Evolutionary conservation across 257 asterid genomes (phyloP).

Genomic region (Solanum ossicruentum): DNA sequence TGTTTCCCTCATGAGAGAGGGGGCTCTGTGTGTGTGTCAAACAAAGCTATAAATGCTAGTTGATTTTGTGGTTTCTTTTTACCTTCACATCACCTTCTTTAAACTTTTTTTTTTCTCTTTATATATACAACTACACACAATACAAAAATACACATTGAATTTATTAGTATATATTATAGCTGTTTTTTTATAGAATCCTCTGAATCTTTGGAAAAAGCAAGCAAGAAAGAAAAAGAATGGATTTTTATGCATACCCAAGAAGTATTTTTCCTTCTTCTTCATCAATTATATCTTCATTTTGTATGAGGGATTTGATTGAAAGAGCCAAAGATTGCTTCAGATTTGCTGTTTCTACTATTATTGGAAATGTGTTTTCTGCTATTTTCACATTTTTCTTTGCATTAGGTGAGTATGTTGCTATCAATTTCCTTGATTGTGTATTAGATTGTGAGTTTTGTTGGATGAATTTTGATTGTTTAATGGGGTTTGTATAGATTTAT

Average conservation of each 20-base stretch:
- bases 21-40: neutral
- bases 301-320: constrained; percentile 24
- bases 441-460: neutral
- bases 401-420: constrained; percentile 24
- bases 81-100: neutral
- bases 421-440: neutral
- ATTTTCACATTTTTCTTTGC: constrained; percentile 72
- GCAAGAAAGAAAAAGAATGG: constrained; percentile 23
- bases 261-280: constrained; percentile 29
- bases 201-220: neutral
- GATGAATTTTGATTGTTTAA: neutral
- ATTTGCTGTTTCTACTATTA: constrained; percentile 40
- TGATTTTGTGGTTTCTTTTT: neutral
- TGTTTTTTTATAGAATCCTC: neutral
- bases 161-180: neutral
- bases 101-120: neutral
- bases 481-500: neutral
- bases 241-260: constrained; percentile 56
- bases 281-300: constrained; percentile 38
- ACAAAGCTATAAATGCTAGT: neutral
- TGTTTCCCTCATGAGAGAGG: neutral
- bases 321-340: constrained; percentile 49
- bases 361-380: constrained; percentile 69
- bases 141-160: neutral
- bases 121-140: neutral